phyloP scores from a whole-genome alignment of 2,329 filamentous ascomycete species.

The Penicillium glabrum region DNA sequence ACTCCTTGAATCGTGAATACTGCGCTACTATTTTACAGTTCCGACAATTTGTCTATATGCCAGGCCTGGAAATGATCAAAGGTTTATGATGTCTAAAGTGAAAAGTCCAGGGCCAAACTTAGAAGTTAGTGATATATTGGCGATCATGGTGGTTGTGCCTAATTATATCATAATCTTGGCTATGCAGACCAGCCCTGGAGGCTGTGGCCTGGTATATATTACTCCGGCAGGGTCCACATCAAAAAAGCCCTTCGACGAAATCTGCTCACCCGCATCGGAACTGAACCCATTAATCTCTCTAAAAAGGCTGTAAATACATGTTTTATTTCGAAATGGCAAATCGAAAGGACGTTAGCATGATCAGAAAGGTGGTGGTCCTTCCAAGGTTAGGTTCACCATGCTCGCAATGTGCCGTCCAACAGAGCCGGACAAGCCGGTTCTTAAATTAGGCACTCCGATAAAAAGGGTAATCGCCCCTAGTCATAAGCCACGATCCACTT shows the following conservation, averaged over 20 bases:
- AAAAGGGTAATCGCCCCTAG: background rate
- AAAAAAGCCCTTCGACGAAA: background rate
- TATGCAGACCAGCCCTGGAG: background rate
- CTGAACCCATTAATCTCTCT: background rate
- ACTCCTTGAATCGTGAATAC: too few species aligned
- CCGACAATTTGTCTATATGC: too few species aligned
- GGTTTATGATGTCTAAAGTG: too few species aligned
- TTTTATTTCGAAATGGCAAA: background rate
- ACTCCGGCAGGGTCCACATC: background rate
- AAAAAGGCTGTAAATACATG: background rate
- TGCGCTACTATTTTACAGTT: too few species aligned
- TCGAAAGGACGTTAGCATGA: background rate
- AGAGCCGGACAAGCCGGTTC: too few species aligned
- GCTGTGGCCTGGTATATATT: constrained; percentile 2
- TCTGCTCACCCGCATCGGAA: background rate
- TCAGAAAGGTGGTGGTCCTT: background rate
- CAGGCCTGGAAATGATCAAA: too few species aligned
- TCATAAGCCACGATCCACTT: background rate
- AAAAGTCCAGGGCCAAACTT: too few species aligned
- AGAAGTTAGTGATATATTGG: too few species aligned
- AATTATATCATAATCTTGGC: background rate
- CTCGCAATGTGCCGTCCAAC: too few species aligned
- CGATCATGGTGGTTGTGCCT: background rate
- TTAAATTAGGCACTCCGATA: background rate
- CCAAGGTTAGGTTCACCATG: background rate